phyloP scores from a whole-genome alignment of 1,284 basidiomycete genomes.

The Cutaneotrichosporon sp. region DNA sequence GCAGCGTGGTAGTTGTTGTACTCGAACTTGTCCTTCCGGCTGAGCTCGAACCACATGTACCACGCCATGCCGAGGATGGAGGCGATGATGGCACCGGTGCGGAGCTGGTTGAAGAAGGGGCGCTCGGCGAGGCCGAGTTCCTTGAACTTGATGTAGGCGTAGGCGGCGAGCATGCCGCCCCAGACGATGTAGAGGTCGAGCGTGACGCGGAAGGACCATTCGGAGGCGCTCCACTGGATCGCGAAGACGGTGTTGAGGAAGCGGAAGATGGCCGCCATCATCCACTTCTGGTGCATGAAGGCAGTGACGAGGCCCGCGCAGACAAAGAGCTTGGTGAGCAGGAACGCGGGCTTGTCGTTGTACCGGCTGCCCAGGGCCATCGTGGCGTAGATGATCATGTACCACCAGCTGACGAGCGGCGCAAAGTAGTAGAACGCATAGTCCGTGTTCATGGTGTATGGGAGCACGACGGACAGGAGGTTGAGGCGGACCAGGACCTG shows the following conservation, averaged over 20 bases:
- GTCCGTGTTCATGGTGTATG: constrained; percentile 84
- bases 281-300: constrained; percentile 62
- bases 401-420: constrained; percentile 64
- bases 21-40: constrained; percentile 67
- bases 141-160: constrained; percentile 68
- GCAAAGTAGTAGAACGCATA: constrained; percentile 86
- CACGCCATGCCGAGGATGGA: constrained; percentile 60
- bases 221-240: constrained; percentile 74
- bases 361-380: constrained; percentile 65
- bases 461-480: constrained; percentile 69
- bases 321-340: constrained; percentile 63
- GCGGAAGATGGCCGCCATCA: constrained; percentile 61
- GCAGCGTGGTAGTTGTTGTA: constrained; percentile 82
- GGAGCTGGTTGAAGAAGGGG: constrained; percentile 58
- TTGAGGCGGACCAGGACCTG: constrained; percentile 77
- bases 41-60: constrained; percentile 77
- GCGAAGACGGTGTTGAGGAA: constrained; percentile 61
- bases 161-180: constrained; percentile 71
- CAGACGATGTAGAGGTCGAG: constrained; percentile 85
- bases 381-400: constrained; percentile 74
- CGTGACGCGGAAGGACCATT: constrained; percentile 80
- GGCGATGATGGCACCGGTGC: constrained; percentile 53
- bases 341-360: constrained; percentile 65
- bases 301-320: constrained; percentile 61
- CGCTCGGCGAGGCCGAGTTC: constrained; percentile 67